Evolutionary conservation across 2,329 filamentous ascomycete species (phyloP).

Genomic region (Penicillium hesseltinei): DNA sequence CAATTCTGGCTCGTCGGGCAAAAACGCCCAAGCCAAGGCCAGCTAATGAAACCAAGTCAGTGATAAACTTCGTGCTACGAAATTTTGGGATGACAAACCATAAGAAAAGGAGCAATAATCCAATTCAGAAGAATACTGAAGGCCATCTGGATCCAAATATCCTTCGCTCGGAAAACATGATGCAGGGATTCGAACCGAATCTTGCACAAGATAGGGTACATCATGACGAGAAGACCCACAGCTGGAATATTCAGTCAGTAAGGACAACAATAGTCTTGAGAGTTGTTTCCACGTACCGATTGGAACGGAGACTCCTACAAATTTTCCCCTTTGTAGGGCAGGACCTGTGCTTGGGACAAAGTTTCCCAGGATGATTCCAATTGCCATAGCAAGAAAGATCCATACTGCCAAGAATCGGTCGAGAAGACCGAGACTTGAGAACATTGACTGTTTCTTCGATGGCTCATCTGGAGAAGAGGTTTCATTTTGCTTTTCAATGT

Average conservation of each 20-base stretch:
- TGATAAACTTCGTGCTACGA: accelerated
- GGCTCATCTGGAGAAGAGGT: not conserved
- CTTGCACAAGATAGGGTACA: conserved; percentile 91
- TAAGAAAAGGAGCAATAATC: conserved; percentile 78
- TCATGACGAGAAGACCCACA: conserved; percentile 82
- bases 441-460: conserved; percentile 25
- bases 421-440: conserved; percentile 56
- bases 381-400: conserved; percentile 75
- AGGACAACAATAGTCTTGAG: not conserved
- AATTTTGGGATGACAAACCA: conserved; percentile 54
- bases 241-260: conserved; percentile 49
- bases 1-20: conserved; percentile 51
- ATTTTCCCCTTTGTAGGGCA: conserved; percentile 66
- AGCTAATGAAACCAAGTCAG: conserved; percentile 30
- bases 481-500: conserved; percentile 6
- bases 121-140: conserved; percentile 80
- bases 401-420: conserved; percentile 66
- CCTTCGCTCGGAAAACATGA: conserved; percentile 58
- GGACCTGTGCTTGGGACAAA: conserved; percentile 64
- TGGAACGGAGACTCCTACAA: conserved; percentile 68
- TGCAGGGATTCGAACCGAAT: conserved; percentile 76
- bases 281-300: conserved; percentile 52
- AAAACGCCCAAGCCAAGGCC: conserved; percentile 51
- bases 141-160: conserved; percentile 74
- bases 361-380: conserved; percentile 74